Conservation (phyloP, 257 asterid genomes). For the Eucommia ulmoides region DNA sequence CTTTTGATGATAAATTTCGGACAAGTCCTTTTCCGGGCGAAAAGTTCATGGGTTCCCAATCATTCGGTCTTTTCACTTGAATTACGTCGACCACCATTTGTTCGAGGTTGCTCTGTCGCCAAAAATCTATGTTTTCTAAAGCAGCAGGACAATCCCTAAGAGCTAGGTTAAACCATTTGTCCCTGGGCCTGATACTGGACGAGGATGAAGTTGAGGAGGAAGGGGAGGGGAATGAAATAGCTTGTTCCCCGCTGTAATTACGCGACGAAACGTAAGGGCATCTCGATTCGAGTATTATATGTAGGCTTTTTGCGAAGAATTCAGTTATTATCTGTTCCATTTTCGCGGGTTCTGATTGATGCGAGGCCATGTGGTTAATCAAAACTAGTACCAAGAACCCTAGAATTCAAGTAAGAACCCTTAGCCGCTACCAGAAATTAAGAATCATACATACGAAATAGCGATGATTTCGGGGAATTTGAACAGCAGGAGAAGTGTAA, state of each 20-base stretch:
- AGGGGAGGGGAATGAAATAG: conserved; percentile 50
- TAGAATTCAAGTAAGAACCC: too few relatives aligned
- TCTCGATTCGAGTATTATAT: conserved; percentile 78
- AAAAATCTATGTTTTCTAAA: conserved; percentile 73
- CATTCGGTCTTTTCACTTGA: conserved; percentile 38
- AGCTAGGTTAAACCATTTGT: conserved; percentile 82
- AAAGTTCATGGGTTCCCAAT: conserved; percentile 43
- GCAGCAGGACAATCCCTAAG: conserved; percentile 85
- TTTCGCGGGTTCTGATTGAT: conserved; percentile 62
- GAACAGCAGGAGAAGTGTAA: too few relatives aligned
- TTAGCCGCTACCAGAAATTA: too few relatives aligned
- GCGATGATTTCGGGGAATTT: too few relatives aligned
- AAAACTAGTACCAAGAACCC: too few relatives aligned
- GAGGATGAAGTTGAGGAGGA: conserved; percentile 46
- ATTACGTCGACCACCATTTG: conserved; percentile 80
- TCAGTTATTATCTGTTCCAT: conserved; percentile 88
- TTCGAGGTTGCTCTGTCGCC: conserved; percentile 74
- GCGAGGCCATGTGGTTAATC: conserved; percentile 75
- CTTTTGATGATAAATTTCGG: conserved; percentile 28
- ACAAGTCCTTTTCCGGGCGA: conserved; percentile 28
- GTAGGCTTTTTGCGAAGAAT: conserved; percentile 79
- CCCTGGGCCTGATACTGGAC: conserved; percentile 64
- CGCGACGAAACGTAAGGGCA: conserved; percentile 82
- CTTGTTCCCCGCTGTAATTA: conserved; percentile 67
- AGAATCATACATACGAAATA: too few relatives aligned